These are phyloP conservation scores for Globisporangium irregulare DNA, from an alignment of 352 stramenopile genomes.

Conservation along the genomic window DNA sequence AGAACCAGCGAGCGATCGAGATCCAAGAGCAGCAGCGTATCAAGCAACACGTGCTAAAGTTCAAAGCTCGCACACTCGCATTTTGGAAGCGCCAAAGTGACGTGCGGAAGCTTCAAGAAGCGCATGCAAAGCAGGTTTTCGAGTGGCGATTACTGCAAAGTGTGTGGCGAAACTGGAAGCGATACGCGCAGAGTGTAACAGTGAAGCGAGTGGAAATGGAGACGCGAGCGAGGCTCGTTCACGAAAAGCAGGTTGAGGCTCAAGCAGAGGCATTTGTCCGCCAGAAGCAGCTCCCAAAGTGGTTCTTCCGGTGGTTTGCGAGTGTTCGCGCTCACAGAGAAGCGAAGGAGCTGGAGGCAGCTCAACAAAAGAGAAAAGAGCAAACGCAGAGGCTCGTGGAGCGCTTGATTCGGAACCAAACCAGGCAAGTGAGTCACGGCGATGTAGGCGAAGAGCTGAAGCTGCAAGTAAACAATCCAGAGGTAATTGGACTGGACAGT, in stretches of 20 bases:
- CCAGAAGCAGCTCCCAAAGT: conserved; percentile 30
- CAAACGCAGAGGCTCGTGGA: conserved; percentile 41
- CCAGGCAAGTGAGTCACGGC: not conserved
- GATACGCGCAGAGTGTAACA: not conserved
- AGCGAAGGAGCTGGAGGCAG: conserved; percentile 18
- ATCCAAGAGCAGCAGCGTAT: conserved; percentile 3
- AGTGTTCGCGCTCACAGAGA: conserved; percentile 28
- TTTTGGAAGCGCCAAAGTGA: conserved; percentile 6
- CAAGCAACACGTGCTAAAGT: not conserved
- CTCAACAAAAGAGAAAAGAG: conserved; percentile 28
- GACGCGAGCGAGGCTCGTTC: conserved; percentile 17
- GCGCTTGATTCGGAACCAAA: conserved; percentile 27
- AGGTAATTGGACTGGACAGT: not conserved
- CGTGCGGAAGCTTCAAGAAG: not conserved
- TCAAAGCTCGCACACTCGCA: not conserved
- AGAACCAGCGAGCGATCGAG: conserved; percentile 14
- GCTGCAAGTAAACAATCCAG: not conserved
- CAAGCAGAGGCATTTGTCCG: conserved; percentile 37
- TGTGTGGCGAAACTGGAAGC: conserved; percentile 23
- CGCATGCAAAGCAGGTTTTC: conserved; percentile 7
- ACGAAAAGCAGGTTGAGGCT: conserved; percentile 15
- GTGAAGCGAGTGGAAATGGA: conserved; percentile 16
- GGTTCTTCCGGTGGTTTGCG: conserved; percentile 52
- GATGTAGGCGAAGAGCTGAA: not conserved
- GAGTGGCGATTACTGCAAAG: conserved; percentile 25